A percentile compares a stretch with the other conserved stretches of the same genome.
These are phyloP conservation scores for Rhodofomes roseus DNA, from an alignment of 1,284 basidiomycete genomes.

Conservation along the genomic window DNA sequence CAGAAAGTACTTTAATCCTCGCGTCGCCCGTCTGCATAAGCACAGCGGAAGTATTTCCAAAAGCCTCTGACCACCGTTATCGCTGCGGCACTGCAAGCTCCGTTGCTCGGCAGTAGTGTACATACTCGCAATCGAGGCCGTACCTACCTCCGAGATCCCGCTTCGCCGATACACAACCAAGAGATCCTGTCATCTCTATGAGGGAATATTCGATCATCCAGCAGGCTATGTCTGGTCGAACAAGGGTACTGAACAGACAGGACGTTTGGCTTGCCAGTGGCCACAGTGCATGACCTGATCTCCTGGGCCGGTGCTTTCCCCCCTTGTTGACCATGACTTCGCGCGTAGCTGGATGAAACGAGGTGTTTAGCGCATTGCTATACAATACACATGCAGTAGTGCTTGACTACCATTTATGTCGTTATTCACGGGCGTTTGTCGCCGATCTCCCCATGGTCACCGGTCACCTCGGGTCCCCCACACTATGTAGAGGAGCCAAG, in stretches of 20 bases:
- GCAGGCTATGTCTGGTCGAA: too few species aligned
- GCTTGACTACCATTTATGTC: not conserved
- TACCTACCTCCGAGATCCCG: not conserved
- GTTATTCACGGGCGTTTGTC: not conserved
- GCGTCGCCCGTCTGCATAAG: not conserved
- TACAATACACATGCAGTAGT: not conserved
- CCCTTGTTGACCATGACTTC: too few species aligned
- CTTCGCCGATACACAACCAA: not conserved
- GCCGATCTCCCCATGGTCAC: not conserved
- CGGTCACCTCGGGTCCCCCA: too few species aligned
- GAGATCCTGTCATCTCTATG: not conserved
- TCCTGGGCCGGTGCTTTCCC: too few species aligned
- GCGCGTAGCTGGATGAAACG: not conserved
- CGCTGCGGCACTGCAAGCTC: not conserved
- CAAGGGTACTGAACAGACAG: too few species aligned
- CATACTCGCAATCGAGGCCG: not conserved
- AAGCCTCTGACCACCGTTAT: not conserved
- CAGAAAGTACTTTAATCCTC: not conserved
- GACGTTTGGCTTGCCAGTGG: too few species aligned
- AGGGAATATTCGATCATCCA: not conserved
- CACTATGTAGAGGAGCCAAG: too few species aligned
- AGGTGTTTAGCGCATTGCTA: not conserved
- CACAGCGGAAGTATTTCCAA: not conserved
- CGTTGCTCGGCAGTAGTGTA: not conserved
- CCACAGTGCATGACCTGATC: too few species aligned